Conservation (phyloP, 139 green algal species). For the Chlamydomonas sp. region DNA sequence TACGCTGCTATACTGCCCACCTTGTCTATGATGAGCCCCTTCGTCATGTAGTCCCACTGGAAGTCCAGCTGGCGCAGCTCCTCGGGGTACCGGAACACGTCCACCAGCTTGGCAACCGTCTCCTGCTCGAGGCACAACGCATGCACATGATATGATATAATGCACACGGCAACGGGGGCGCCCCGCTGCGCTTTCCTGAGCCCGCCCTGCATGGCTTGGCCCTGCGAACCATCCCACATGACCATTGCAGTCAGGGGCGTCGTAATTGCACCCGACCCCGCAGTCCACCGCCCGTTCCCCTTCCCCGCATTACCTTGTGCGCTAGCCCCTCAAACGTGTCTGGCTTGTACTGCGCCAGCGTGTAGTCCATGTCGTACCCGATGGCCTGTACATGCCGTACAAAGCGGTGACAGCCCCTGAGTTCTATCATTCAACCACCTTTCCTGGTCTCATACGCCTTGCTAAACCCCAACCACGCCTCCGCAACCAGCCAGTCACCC, state of each 20-base stretch:
- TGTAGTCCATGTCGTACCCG: constrained; percentile 99
- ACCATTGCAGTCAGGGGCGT: no score
- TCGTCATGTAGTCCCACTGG: constrained; percentile 93
- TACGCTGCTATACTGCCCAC: constrained; percentile 37
- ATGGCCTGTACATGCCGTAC: constrained; percentile 61
- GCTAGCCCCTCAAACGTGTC: constrained; percentile 95
- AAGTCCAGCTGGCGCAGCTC: constrained; percentile 71
- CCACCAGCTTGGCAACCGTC: constrained; percentile 62
- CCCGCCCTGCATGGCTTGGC: no score
- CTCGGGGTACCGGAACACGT: constrained; percentile 85
- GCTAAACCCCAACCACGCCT: no score
- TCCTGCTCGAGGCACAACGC: constrained; percentile 21
- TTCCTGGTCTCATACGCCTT: no score
- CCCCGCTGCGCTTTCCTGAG: no score
- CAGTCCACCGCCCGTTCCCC: background rate
- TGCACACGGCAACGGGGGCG: no score
- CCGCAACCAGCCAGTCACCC: no score
- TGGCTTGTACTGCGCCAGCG: constrained; percentile 87
- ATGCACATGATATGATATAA: no score
- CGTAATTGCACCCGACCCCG: background rate
- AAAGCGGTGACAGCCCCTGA: no score
- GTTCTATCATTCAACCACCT: no score
- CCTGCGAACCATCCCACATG: no score
- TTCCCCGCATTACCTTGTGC: constrained; percentile 76
- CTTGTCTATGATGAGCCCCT: constrained; percentile 94